Percentiles rank a stretch among this genome's conserved stretches.
These are phyloP conservation scores for Blastocystis sp. DNA, from an alignment of 352 stramenopile genomes.

Conservation along the genomic window DNA sequence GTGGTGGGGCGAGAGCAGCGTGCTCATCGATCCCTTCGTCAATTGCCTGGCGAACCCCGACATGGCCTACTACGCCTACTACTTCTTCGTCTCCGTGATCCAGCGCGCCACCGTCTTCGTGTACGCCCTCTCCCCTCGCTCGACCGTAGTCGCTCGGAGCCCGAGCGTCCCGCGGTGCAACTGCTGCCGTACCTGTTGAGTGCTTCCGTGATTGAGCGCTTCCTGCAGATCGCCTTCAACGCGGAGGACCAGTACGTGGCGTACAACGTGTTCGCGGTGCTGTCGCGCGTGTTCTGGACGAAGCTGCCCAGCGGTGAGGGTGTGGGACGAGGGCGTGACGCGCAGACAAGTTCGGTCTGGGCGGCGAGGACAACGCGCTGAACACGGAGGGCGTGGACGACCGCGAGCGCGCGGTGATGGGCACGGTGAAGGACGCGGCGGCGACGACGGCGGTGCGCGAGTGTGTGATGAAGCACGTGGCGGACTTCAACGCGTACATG, in stretches of 20 bases:
- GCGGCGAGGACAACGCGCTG: conserved; percentile 63
- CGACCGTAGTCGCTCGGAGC: conserved; percentile 6
- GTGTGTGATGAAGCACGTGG: conserved; percentile 4
- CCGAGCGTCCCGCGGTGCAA: background rate
- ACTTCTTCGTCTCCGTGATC: conserved; percentile 53
- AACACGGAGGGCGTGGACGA: conserved; percentile 64
- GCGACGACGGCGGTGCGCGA: conserved; percentile 25
- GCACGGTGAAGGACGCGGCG: conserved; percentile 26
- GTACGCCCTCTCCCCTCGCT: conserved; percentile 4
- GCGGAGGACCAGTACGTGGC: conserved; percentile 26
- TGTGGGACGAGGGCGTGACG: background rate
- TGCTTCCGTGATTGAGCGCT: background rate
- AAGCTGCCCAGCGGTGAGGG: conserved; percentile 32
- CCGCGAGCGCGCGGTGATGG: conserved; percentile 58
- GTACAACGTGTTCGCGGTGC: conserved; percentile 40
- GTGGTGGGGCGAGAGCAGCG: conserved; percentile 47
- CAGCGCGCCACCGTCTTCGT: conserved; percentile 66
- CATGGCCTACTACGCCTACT: conserved; percentile 34
- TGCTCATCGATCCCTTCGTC: conserved; percentile 49
- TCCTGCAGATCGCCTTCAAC: conserved; percentile 51
- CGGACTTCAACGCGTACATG: conserved; percentile 28
- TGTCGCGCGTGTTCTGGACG: conserved; percentile 65
- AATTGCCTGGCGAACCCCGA: conserved; percentile 2
- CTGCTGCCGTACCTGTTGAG: conserved; percentile 60
- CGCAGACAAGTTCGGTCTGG: conserved; percentile 60